Evolutionary conservation across 164 flowering plant genomes (phyloP).

Genomic region (Annona squamosa): DNA sequence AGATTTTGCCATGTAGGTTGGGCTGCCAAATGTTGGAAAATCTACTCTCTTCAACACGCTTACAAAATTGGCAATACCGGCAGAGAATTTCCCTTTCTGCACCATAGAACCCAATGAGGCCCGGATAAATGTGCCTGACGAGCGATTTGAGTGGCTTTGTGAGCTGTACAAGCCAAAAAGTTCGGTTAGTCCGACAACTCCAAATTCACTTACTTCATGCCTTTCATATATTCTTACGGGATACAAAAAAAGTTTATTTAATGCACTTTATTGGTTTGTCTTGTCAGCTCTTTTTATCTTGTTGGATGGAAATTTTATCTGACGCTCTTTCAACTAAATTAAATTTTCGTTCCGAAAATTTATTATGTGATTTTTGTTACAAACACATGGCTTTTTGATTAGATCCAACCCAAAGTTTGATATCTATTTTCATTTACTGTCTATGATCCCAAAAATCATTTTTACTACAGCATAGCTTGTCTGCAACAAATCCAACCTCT

Average conservation of each 20-base stretch:
- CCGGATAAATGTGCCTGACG: conserved; percentile 82
- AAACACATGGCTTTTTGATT: too few species aligned
- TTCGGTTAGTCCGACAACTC: conserved; percentile 44
- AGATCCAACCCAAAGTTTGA: too few species aligned
- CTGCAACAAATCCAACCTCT: too few species aligned
- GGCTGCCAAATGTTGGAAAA: conserved; percentile 97
- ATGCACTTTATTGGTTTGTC: not conserved
- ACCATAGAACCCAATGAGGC: conserved; percentile 99
- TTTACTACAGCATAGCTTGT: too few species aligned
- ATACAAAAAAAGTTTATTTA: not conserved
- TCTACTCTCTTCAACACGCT: conserved; percentile 95
- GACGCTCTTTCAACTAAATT: too few species aligned
- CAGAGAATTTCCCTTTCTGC: conserved; percentile 96
- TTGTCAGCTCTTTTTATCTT: not conserved
- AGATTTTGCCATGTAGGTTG: conserved; percentile 50
- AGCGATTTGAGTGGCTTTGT: conserved; percentile 92
- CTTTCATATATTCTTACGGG: not conserved
- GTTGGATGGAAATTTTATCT: not conserved
- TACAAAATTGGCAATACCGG: conserved; percentile 85
- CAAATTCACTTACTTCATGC: not conserved
- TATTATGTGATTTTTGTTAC: too few species aligned
- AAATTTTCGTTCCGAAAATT: too few species aligned
- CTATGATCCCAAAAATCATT: too few species aligned
- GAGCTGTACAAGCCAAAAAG: conserved; percentile 84
- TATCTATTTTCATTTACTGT: too few species aligned